Evolutionary conservation across 192 early-diverging fungal genomes (phyloP).

Genomic region (Rhizophlyctis rosea): DNA sequence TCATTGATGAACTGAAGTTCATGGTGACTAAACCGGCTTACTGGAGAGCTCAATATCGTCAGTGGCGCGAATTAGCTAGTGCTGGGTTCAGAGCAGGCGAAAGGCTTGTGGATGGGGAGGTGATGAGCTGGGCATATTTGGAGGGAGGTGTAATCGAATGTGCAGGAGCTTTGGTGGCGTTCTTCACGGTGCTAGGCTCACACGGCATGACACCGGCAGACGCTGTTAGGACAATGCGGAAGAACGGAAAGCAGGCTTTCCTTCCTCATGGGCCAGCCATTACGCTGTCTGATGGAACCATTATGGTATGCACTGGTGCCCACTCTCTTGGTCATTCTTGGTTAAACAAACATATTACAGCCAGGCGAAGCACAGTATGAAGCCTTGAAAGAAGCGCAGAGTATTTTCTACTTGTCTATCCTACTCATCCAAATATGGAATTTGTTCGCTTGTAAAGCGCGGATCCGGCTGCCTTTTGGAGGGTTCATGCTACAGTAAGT

Average conservation of each 20-base stretch:
- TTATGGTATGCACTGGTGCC: conserved; percentile 46
- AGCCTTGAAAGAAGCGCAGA: conserved; percentile 75
- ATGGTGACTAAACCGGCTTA: conserved; percentile 42
- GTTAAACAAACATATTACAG: conserved; percentile 8
- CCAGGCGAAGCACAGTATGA: conserved; percentile 57
- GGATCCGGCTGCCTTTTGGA: conserved; percentile 73
- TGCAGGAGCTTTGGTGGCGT: conserved; percentile 62
- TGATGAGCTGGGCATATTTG: conserved; percentile 83
- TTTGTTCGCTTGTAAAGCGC: conserved; percentile 88
- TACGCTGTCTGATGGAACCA: conserved; percentile 22
- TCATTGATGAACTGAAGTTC: conserved; percentile 30
- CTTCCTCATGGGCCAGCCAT: conserved; percentile 42
- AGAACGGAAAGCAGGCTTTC: conserved; percentile 40
- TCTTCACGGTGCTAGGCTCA: conserved; percentile 76
- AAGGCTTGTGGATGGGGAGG: conserved; percentile 80
- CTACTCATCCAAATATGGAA: conserved; percentile 92
- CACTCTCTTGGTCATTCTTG: conserved; percentile 5
- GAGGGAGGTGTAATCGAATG: conserved; percentile 82
- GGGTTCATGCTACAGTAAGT: conserved; percentile 76
- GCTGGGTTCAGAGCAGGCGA: conserved; percentile 55
- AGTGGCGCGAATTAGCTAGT: conserved; percentile 26
- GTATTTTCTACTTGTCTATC: conserved; percentile 70
- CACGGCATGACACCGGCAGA: conserved; percentile 64
- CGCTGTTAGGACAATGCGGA: conserved; percentile 38
- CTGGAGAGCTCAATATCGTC: conserved; percentile 38